These are phyloP conservation scores for Gleditsia sinensis DNA, from an alignment of 306 rosid genomes.

Conservation along the genomic window DNA sequence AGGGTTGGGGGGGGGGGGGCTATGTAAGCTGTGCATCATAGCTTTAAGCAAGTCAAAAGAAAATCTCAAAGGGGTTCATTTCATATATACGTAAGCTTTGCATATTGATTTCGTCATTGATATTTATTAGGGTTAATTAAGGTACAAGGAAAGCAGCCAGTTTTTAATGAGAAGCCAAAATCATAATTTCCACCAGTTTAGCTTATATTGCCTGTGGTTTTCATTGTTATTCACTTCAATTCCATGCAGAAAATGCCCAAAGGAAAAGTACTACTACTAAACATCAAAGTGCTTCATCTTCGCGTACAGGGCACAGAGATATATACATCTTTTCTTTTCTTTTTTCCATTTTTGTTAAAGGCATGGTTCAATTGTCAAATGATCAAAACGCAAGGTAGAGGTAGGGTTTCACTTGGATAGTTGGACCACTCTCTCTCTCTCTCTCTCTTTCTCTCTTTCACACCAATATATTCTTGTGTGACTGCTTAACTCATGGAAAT, in stretches of 20 bases:
- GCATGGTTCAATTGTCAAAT: constrained; percentile 33
- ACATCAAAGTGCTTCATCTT: constrained; percentile 19
- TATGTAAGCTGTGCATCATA: constrained; percentile 17
- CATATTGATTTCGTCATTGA: constrained; percentile 55
- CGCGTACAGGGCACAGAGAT: constrained; percentile 2
- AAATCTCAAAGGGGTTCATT: constrained; percentile 36
- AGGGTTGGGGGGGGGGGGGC: constrained; percentile 23
- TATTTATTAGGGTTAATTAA: constrained; percentile 29
- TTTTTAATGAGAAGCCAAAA: neutral
- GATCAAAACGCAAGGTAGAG: constrained; percentile 43
- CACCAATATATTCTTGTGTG: constrained; percentile 19
- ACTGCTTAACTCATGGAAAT: neutral
- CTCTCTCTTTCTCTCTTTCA: constrained; percentile 34
- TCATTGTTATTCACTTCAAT: constrained; percentile 29
- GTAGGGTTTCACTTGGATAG: constrained; percentile 35
- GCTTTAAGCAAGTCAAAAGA: constrained; percentile 53
- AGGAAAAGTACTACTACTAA: constrained; percentile 3
- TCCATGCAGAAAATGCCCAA: constrained; percentile 35
- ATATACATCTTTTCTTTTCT: neutral
- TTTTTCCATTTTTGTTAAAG: neutral
- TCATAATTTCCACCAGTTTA: neutral
- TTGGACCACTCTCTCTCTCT: constrained; percentile 51
- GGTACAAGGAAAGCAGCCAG: constrained; percentile 11
- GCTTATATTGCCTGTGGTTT: neutral
- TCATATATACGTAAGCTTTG: constrained; percentile 54